A percentile compares a stretch with the other conserved stretches of the same genome.
These are phyloP conservation scores for Geotrichum macrosporum DNA, from an alignment of 1,139 yeast genomes.

Conservation along the genomic window DNA sequence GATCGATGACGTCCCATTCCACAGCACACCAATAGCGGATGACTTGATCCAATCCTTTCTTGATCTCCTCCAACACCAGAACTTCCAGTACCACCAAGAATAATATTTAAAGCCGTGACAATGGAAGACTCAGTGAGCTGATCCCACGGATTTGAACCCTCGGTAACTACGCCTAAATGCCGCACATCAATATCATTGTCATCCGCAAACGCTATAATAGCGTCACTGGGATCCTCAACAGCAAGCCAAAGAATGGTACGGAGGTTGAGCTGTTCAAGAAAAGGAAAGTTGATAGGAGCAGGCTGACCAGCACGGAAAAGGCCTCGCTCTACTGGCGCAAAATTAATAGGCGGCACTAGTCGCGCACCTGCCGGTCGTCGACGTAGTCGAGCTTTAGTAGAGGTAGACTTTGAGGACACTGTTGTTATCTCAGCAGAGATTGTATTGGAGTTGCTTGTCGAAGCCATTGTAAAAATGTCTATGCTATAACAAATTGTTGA, in stretches of 20 bases:
- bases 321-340: slow-evolving; percentile 87
- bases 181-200: slow-evolving; percentile 60
- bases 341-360: slow-evolving; percentile 89
- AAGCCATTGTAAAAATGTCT: too few species aligned
- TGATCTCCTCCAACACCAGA: too few species aligned
- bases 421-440: neutral
- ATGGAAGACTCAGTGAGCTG: slow-evolving; percentile 84
- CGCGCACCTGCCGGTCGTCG: slow-evolving; percentile 39
- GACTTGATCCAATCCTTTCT: slow-evolving; percentile 28
- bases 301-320: slow-evolving; percentile 93
- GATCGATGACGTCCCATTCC: slow-evolving; percentile 98
- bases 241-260: slow-evolving; percentile 91
- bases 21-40: slow-evolving; percentile 86
- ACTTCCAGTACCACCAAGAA: slow-evolving; percentile 56
- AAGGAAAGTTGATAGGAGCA: slow-evolving; percentile 87
- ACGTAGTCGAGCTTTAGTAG: neutral
- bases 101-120: slow-evolving; percentile 68
- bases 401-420: neutral
- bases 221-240: slow-evolving; percentile 90
- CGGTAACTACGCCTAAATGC: slow-evolving; percentile 54
- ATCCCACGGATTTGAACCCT: slow-evolving; percentile 92
- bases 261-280: slow-evolving; percentile 65
- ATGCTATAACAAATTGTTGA: too few species aligned
- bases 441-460: neutral
- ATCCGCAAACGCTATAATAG: slow-evolving; percentile 75